Percentiles rank a stretch among this genome's conserved stretches.
phyloP scores from a whole-genome alignment of 1,284 basidiomycete species.

The Heterobasidion irregulare region DNA sequence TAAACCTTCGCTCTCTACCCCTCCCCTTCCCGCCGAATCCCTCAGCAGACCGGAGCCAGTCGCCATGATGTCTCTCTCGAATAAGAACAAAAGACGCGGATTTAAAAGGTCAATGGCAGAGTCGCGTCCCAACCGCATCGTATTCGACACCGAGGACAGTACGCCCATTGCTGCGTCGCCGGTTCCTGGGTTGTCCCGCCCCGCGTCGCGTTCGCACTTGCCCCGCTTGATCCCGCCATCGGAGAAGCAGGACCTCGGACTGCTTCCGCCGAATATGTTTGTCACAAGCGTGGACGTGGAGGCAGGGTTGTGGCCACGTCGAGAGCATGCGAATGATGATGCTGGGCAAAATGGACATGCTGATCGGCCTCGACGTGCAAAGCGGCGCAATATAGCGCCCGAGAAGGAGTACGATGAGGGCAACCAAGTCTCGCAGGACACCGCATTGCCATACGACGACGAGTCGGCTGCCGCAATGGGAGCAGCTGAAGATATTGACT shows the following conservation, averaged over 20 bases:
- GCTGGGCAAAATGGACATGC: not conserved
- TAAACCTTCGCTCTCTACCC: not conserved
- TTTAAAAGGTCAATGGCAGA: constrained; percentile 45
- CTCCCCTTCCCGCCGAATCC: not conserved
- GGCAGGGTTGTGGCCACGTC: constrained; percentile 23
- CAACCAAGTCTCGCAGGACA: constrained; percentile 4
- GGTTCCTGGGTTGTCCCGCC: too few relatives aligned
- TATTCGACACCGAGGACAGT: constrained; percentile 31
- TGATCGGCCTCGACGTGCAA: constrained; percentile 1
- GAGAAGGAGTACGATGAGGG: constrained; percentile 10
- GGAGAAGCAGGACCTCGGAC: constrained; percentile 39
- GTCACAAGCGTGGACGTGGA: constrained; percentile 65
- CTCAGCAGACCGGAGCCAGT: not conserved
- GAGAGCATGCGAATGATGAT: constrained; percentile 5
- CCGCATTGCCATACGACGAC: constrained; percentile 16
- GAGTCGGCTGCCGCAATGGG: not conserved
- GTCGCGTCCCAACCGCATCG: constrained; percentile 45
- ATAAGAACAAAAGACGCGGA: constrained; percentile 68
- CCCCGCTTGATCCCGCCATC: constrained; percentile 55
- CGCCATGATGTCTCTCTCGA: constrained; percentile 54
- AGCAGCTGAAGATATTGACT: constrained; percentile 21
- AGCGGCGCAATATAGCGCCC: constrained; percentile 18
- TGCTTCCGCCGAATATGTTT: constrained; percentile 52
- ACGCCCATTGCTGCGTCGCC: not conserved
- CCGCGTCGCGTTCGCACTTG: constrained; percentile 7